phyloP scores from a whole-genome alignment of 2,329 filamentous ascomycete species.

The Chaetomium sp. region DNA sequence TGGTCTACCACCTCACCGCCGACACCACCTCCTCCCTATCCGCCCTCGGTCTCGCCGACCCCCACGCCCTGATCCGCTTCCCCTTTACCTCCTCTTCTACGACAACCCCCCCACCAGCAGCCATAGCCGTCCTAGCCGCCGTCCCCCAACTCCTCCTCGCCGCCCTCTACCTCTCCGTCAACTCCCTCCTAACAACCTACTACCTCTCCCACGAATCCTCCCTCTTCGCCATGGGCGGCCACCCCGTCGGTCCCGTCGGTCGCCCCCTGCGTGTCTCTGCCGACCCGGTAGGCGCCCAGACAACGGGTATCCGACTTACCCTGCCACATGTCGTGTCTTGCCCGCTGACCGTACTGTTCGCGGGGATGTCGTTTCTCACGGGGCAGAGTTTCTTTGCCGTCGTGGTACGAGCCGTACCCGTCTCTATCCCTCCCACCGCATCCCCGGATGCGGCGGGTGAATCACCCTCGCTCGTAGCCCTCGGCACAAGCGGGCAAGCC shows the following conservation, averaged over 20 bases:
- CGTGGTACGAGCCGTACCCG: slow-evolving; percentile 22
- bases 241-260: background rate
- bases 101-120: slow-evolving; percentile 17
- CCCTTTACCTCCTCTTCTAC: background rate
- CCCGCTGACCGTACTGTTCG: slow-evolving; percentile 39
- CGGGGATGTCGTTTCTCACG: slow-evolving; percentile 40
- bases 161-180: slow-evolving; percentile 41
- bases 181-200: slow-evolving; percentile 42
- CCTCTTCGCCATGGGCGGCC: slow-evolving; percentile 33
- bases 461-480: slow-evolving; percentile 21
- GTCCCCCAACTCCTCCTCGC: slow-evolving; percentile 45
- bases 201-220: slow-evolving; percentile 46
- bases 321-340: slow-evolving; percentile 42
- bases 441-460: background rate
- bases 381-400: slow-evolving; percentile 38
- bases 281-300: slow-evolving; percentile 38
- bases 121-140: slow-evolving; percentile 35
- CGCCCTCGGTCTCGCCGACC: slow-evolving; percentile 34
- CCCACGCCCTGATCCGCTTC: slow-evolving; percentile 28
- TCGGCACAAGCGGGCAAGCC: slow-evolving; percentile 39
- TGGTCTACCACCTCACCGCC: slow-evolving; percentile 32
- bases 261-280: slow-evolving; percentile 40
- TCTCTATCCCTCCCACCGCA: background rate
- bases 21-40: slow-evolving; percentile 30
- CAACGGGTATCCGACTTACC: slow-evolving; percentile 43